These are phyloP conservation scores for Arthrobotrys iridis DNA, from an alignment of 2,329 filamentous ascomycete species.

Conservation along the genomic window DNA sequence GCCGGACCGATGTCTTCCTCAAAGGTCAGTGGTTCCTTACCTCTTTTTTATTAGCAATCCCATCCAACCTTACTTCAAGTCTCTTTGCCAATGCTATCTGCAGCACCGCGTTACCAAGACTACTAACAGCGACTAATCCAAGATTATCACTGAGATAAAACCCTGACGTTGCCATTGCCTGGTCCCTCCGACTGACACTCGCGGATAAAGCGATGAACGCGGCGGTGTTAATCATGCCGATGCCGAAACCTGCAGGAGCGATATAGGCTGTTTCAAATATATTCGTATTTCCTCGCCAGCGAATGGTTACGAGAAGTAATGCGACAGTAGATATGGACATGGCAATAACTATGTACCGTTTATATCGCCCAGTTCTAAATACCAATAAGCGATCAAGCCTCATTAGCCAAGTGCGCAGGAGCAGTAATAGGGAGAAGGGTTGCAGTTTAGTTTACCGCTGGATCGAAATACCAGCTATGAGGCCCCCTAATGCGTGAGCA, in stretches of 20 bases:
- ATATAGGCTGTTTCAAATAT: conserved; percentile 63
- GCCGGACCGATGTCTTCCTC: too few relatives aligned
- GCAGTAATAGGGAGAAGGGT: background rate
- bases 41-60: conserved; percentile 13
- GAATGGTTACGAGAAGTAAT: conserved; percentile 59
- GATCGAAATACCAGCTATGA: conserved; percentile 70
- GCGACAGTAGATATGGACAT: conserved; percentile 22
- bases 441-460: conserved; percentile 9
- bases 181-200: conserved; percentile 25
- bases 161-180: conserved; percentile 45
- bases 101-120: conserved; percentile 45
- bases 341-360: conserved; percentile 66
- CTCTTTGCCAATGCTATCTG: conserved; percentile 27
- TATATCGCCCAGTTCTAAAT: conserved; percentile 70
- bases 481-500: conserved; percentile 73
- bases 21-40: conserved; percentile 8
- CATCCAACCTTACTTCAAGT: conserved; percentile 15
- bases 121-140: conserved; percentile 31
- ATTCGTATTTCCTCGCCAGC: conserved; percentile 71
- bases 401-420: background rate
- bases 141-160: conserved; percentile 52
- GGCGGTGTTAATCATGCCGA: conserved; percentile 39
- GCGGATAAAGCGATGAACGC: conserved; percentile 50
- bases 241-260: conserved; percentile 67
- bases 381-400: too few relatives aligned